A percentile compares a stretch with the other conserved stretches of the same genome.
Conservation (phyloP, 2,329 filamentous ascomycete species). For the Chaetomium sp. region DNA sequence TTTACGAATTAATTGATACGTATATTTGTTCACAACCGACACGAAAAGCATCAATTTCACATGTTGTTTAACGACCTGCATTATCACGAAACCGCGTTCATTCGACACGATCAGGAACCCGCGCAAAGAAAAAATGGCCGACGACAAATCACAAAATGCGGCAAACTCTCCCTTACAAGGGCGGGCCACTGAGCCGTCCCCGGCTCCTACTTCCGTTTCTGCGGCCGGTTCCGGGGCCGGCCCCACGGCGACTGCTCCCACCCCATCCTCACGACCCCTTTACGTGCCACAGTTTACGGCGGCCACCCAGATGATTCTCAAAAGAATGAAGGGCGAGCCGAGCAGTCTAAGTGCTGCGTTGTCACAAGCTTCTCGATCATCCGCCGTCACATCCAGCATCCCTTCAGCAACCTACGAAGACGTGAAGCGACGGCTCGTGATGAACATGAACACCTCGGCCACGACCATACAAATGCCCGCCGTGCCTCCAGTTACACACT, state of each 20-base stretch:
- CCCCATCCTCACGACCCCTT: conserved; percentile 13
- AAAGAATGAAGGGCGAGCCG: conserved; percentile 32
- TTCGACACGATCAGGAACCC: no score
- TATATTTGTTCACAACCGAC: no score
- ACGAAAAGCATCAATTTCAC: no score
- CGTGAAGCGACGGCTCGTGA: conserved; percentile 34
- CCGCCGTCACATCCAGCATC: conserved; percentile 24
- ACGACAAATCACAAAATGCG: background rate
- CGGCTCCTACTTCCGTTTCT: background rate
- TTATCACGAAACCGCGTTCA: no score
- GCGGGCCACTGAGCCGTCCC: background rate
- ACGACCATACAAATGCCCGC: conserved; percentile 34
- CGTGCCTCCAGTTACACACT: conserved; percentile 1
- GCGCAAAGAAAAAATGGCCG: background rate
- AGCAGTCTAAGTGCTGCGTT: conserved; percentile 31
- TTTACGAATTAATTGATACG: background rate
- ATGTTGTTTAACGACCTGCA: no score
- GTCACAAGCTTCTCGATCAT: conserved; percentile 29
- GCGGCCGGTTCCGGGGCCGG: conserved; percentile 1
- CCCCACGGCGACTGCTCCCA: background rate
- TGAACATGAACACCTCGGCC: conserved; percentile 34
- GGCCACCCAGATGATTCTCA: conserved; percentile 36
- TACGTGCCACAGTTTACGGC: conserved; percentile 29
- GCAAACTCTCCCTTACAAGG: background rate
- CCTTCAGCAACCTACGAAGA: conserved; percentile 33